Evolutionary conservation across 1,284 basidiomycete genomes (phyloP).

Genomic region (Grifola frondosa): DNA sequence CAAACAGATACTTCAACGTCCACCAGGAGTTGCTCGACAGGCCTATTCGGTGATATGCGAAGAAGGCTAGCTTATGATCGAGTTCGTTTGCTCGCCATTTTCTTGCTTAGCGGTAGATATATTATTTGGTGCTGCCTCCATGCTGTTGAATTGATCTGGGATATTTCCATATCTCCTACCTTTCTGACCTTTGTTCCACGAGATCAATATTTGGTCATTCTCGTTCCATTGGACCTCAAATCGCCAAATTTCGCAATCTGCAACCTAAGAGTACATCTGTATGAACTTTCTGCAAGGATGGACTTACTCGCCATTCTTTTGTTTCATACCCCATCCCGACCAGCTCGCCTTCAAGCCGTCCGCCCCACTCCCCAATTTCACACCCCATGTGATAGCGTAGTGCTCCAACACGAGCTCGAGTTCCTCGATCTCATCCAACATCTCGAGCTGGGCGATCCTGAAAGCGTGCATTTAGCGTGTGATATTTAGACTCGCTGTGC

Average conservation of each 20-base stretch:
- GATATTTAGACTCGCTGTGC: too few species aligned
- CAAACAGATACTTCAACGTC: constrained; percentile 73
- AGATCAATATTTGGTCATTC: too few species aligned
- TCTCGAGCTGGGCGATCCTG: constrained; percentile 77
- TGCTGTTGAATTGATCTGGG: too few species aligned
- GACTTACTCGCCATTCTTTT: constrained; percentile 3
- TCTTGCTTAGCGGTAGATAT: too few species aligned
- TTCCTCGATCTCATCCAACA: constrained; percentile 91
- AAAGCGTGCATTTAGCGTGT: neutral
- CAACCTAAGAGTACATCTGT: neutral
- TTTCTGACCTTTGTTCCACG: too few species aligned
- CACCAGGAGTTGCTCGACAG: constrained; percentile 69
- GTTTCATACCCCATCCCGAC: constrained; percentile 17
- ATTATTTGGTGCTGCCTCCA: too few species aligned
- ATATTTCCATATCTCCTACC: too few species aligned
- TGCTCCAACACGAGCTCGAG: constrained; percentile 84
- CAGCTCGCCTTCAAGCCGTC: constrained; percentile 11
- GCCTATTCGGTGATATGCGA: constrained; percentile 12
- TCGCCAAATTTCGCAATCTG: too few species aligned
- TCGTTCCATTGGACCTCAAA: too few species aligned
- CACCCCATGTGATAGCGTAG: constrained; percentile 85
- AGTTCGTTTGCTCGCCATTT: too few species aligned
- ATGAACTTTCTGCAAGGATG: neutral
- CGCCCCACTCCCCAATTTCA: constrained; percentile 18
- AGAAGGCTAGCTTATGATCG: too few species aligned